Percentiles rank a stretch among this genome's conserved stretches.
Conservation (phyloP, 108 stramenopile genomes). For the Nitzschia sp. region DNA sequence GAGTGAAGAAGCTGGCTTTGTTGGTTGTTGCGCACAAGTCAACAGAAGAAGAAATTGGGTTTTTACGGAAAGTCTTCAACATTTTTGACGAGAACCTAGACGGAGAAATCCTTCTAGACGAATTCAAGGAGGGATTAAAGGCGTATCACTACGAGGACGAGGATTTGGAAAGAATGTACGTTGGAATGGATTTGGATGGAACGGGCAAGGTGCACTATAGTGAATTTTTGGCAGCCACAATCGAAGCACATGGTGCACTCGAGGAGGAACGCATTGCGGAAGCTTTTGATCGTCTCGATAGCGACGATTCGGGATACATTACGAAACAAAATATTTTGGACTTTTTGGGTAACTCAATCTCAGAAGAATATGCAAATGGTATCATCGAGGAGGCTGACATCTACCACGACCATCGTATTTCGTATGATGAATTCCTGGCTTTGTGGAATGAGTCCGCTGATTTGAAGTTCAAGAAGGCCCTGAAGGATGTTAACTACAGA, state of each 20-base stretch:
- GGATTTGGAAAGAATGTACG: slow-evolving; percentile 75
- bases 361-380: slow-evolving; percentile 55
- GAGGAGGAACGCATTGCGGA: slow-evolving; percentile 85
- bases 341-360: slow-evolving; percentile 66
- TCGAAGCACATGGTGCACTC: slow-evolving; percentile 77
- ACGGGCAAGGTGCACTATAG: slow-evolving; percentile 80
- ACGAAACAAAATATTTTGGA: slow-evolving; percentile 48
- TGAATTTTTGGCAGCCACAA: slow-evolving; percentile 92
- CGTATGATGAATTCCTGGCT: slow-evolving; percentile 67
- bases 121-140: slow-evolving; percentile 69
- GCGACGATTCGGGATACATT: slow-evolving; percentile 88
- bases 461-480: neutral
- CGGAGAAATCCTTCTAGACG: slow-evolving; percentile 58
- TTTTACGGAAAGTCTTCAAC: slow-evolving; percentile 54
- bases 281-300: slow-evolving; percentile 90
- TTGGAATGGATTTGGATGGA: slow-evolving; percentile 71
- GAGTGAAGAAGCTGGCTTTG: slow-evolving; percentile 68
- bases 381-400: slow-evolving; percentile 93
- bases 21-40: slow-evolving; percentile 71
- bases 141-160: slow-evolving; percentile 62
- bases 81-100: slow-evolving; percentile 43
- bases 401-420: slow-evolving; percentile 66
- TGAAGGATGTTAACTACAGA: slow-evolving; percentile 12
- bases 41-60: slow-evolving; percentile 67
- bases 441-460: slow-evolving; percentile 28